Conservation (phyloP, 2,329 filamentous ascomycete species). For the Diaporthe sp. region DNA sequence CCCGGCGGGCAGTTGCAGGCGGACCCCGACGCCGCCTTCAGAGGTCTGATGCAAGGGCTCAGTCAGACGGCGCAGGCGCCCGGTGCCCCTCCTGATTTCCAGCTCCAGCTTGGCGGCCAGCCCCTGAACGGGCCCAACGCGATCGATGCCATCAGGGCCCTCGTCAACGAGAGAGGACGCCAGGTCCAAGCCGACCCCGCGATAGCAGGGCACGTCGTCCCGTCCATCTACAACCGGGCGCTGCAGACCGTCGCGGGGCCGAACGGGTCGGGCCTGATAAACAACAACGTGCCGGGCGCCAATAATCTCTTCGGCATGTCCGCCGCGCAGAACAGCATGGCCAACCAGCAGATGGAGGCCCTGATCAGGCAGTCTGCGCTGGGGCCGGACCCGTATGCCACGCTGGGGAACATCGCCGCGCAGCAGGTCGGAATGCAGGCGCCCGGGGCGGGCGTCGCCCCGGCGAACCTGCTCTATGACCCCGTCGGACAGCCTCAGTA, state of each 20-base stretch:
- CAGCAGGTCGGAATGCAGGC: not conserved
- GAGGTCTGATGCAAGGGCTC: not conserved
- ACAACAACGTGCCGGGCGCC: slow-evolving; percentile 13
- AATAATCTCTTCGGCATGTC: slow-evolving; percentile 16
- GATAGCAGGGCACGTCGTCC: slow-evolving; percentile 30
- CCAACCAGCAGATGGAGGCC: slow-evolving; percentile 20
- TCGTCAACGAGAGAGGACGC: slow-evolving; percentile 12
- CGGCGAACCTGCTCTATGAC: not conserved
- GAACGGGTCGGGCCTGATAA: not conserved
- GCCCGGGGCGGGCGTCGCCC: not conserved
- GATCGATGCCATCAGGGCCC: not conserved
- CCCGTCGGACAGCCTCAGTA: not conserved
- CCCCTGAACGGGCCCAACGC: not conserved
- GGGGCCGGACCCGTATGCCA: not conserved
- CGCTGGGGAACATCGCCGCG: not conserved
- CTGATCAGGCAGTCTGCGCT: slow-evolving; percentile 25
- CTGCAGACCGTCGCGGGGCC: slow-evolving; percentile 24
- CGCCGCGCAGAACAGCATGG: slow-evolving; percentile 3
- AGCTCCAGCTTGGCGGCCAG: not conserved
- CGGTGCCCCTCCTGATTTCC: too few species aligned
- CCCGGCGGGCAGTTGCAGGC: not conserved
- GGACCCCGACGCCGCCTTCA: not conserved
- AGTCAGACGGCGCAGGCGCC: not conserved
- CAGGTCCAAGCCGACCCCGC: slow-evolving; percentile 13
- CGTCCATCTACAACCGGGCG: slow-evolving; percentile 5